Conservation (phyloP, 1,139 yeast genomes). For the Suzukiozyma palmioleophila region DNA sequence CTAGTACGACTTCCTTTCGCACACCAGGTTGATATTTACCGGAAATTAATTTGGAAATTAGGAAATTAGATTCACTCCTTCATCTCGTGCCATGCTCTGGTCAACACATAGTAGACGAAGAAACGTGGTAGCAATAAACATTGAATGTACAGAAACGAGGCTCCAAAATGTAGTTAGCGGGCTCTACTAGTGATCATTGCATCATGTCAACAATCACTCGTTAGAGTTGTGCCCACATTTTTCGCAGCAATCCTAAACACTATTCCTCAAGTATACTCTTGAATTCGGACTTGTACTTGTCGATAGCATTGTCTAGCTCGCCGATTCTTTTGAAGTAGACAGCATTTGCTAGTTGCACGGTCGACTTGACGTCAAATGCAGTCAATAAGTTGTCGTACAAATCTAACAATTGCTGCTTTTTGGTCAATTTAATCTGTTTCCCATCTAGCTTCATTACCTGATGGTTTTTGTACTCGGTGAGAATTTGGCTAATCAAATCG, state of each 20-base stretch:
- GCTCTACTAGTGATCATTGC: no score
- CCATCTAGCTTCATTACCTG: constrained; percentile 10
- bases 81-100: no score
- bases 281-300: constrained; percentile 11
- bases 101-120: no score
- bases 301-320: constrained; percentile 13
- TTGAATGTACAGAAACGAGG: no score
- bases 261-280: not conserved
- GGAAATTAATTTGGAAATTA: no score
- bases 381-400: constrained; percentile 13
- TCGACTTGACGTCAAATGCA: constrained; percentile 11
- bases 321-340: constrained; percentile 15
- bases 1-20: no score
- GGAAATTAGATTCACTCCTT: no score
- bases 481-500: constrained; percentile 6
- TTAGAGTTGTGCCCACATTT: no score
- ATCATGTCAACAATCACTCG: no score
- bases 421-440: constrained; percentile 10
- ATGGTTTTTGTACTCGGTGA: constrained; percentile 15
- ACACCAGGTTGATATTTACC: no score
- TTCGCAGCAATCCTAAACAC: not conserved
- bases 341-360: constrained; percentile 18
- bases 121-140: no score
- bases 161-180: no score
- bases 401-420: constrained; percentile 12